Conservation (phyloP, 1,284 basidiomycete genomes). For the Agaricales sp. region DNA sequence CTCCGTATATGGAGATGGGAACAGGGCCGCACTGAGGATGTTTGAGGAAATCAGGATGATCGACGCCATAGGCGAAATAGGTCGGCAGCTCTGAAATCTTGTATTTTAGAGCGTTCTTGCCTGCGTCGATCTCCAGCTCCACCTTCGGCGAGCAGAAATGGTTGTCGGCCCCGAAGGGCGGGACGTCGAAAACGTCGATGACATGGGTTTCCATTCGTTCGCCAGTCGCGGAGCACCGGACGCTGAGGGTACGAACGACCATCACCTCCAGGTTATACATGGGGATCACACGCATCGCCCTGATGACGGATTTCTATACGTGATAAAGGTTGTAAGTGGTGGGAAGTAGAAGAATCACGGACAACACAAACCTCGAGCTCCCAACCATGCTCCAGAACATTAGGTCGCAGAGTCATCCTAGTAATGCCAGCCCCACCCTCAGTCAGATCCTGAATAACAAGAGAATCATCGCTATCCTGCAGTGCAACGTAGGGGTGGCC, state of each 20-base stretch:
- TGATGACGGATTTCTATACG: no score
- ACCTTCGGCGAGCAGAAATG: not conserved
- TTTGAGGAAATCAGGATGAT: not conserved
- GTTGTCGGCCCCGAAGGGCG: not conserved
- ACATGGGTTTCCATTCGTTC: not conserved
- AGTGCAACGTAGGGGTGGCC: not conserved
- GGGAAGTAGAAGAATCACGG: no score
- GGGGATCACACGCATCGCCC: no score
- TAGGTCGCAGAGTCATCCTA: not conserved
- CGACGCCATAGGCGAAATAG: not conserved
- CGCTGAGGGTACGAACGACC: no score
- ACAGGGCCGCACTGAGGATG: not conserved
- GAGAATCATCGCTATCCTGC: not conserved
- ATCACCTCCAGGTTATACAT: no score
- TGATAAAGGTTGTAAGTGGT: no score
- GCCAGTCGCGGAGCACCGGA: no score
- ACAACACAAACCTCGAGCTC: no score
- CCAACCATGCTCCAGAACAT: no score
- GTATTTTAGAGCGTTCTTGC: constrained; percentile 11
- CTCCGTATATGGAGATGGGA: not conserved
- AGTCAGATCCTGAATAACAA: not conserved
- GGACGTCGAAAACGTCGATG: not conserved
- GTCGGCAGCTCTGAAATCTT: not conserved
- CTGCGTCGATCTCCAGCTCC: not conserved
- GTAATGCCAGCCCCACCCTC: not conserved